phyloP scores from a whole-genome alignment of 2,329 filamentous ascomycete genomes.

The Colletotrichum chrysophilum region DNA sequence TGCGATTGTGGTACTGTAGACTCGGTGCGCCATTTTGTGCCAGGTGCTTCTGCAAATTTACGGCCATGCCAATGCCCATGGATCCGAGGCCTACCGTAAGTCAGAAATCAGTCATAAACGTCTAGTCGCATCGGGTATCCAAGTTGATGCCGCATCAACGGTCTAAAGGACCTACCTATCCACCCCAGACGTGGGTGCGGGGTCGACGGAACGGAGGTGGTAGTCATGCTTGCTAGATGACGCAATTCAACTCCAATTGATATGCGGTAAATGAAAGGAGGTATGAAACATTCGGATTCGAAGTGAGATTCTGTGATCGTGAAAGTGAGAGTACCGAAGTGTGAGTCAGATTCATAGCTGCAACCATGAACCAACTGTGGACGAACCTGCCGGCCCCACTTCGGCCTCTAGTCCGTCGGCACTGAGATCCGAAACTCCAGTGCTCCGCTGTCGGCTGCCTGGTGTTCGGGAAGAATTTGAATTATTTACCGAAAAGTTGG shows the following conservation, averaged over 20 bases:
- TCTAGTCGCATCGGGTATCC: background rate
- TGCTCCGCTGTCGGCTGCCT: background rate
- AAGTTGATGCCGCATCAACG: background rate
- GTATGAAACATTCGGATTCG: fast-evolving
- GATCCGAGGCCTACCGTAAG: conserved; percentile 48
- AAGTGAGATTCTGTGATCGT: background rate
- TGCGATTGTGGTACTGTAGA: conserved; percentile 51
- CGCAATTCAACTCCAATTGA: background rate
- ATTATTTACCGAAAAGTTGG: background rate
- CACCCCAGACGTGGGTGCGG: conserved; percentile 11
- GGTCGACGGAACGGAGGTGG: background rate
- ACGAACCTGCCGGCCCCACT: background rate
- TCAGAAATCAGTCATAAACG: background rate
- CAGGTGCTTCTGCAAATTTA: conserved; percentile 51
- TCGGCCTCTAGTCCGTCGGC: background rate
- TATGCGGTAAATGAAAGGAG: fast-evolving
- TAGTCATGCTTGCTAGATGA: background rate
- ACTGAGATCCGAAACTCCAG: background rate
- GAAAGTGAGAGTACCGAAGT: background rate
- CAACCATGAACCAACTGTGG: background rate
- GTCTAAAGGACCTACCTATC: background rate
- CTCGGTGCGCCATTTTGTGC: conserved; percentile 19
- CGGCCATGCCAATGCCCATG: conserved; percentile 56
- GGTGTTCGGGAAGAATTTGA: fast-evolving
- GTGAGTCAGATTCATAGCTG: background rate